These are phyloP conservation scores for Plasmodium sp. DNA, from an alignment of 169 alveolate genomes.

Conservation along the genomic window DNA sequence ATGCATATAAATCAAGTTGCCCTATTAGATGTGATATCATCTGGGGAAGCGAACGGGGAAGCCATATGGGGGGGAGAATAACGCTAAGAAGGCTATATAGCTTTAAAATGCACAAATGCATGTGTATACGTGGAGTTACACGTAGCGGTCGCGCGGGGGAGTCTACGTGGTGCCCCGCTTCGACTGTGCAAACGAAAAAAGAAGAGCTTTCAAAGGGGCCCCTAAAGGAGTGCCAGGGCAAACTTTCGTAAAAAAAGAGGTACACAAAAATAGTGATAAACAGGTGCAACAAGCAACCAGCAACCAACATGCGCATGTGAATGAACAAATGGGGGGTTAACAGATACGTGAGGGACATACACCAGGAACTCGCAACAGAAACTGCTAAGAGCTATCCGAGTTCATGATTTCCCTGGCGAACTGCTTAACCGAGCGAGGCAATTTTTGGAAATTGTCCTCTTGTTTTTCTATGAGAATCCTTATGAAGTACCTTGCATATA, in stretches of 20 bases:
- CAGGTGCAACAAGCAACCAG: not conserved
- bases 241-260: not conserved
- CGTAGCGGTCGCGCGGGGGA: not conserved
- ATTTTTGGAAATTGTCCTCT: slow-evolving; percentile 68
- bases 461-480: slow-evolving; percentile 73
- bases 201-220: not conserved
- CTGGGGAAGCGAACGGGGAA: not conserved
- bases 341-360: not conserved
- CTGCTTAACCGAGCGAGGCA: slow-evolving; percentile 61
- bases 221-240: not conserved
- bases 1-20: not conserved
- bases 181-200: not conserved
- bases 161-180: not conserved
- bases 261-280: not conserved
- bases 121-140: not conserved
- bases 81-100: not conserved
- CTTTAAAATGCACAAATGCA: not conserved
- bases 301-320: not conserved
- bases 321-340: not conserved
- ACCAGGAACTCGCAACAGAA: not conserved
- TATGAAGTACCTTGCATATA: slow-evolving; percentile 73
- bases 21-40: not conserved
- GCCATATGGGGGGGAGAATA: not conserved
- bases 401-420: slow-evolving; percentile 69
- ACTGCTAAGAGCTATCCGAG: slow-evolving; percentile 14